These are phyloP conservation scores for Fusarium stilboides DNA, from an alignment of 2,329 filamentous ascomycete species.

Conservation along the genomic window DNA sequence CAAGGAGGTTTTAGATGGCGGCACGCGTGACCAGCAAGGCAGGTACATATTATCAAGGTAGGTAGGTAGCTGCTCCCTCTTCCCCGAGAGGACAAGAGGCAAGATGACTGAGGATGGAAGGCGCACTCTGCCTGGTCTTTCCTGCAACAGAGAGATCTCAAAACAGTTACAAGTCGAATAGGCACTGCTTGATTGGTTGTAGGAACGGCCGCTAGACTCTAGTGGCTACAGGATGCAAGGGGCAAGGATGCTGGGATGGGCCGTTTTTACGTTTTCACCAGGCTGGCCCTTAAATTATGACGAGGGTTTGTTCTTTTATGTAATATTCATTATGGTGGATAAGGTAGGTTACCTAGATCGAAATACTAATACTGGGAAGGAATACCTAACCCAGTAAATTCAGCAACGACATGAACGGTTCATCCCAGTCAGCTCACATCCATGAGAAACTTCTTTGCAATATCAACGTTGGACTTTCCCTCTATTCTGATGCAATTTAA, in stretches of 20 bases:
- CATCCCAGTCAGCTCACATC: too few relatives aligned
- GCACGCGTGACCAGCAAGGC: slow-evolving; percentile 1
- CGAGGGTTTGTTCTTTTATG: not conserved
- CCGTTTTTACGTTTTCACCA: slow-evolving; percentile 13
- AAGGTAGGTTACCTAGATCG: too few relatives aligned
- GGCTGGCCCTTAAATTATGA: slow-evolving; percentile 12
- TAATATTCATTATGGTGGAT: not conserved
- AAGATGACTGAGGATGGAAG: slow-evolving; percentile 25
- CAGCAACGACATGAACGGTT: too few relatives aligned
- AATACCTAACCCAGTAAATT: too few relatives aligned
- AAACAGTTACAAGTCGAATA: slow-evolving; percentile 24
- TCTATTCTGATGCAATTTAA: not conserved
- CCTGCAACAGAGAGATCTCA: slow-evolving; percentile 16
- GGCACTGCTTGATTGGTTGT: slow-evolving; percentile 31
- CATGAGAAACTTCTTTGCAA: not conserved
- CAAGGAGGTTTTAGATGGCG: slow-evolving; percentile 1
- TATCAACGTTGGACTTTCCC: too few relatives aligned
- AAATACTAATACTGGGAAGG: too few relatives aligned
- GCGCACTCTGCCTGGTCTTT: slow-evolving; percentile 10
- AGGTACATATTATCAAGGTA: not conserved
- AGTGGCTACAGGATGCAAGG: slow-evolving; percentile 42
- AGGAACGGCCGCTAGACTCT: slow-evolving; percentile 22
- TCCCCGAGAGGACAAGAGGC: slow-evolving; percentile 12
- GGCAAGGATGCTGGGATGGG: slow-evolving; percentile 27
- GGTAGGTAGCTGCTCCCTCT: not conserved